Base-by-base conservation (phyloP, 2,329 filamentous ascomycete genomes). In the Talaromyces sp. region DNA sequence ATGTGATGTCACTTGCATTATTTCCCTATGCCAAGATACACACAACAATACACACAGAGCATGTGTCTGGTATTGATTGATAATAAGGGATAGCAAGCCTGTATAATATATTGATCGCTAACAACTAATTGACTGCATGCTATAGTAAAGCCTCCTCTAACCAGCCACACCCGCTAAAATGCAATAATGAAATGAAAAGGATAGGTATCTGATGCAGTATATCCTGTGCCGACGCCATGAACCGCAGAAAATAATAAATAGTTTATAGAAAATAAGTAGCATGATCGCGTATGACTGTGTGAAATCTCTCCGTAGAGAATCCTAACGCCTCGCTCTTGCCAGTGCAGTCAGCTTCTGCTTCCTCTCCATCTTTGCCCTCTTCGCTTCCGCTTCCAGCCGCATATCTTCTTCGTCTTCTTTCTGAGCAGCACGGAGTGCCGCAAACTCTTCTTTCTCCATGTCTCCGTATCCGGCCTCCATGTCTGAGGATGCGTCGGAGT, bases 401-500 rank as follows among this genome's bases (percentile, higher is more conserved):
- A 78, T 69, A 64, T 83, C 81, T 69, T 80, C 74, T 68, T 82
- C 81, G 65, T 84, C 82, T 68, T 84, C 82, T 63, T 71, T 72
- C 61, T 74, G 77, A 7, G 82, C 82, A 47, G 68, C 70, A 63
- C 72, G 75, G 39, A 81, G 68, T 8, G 82, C 81, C 15, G 67
- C 66, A 25, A 71, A 73, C 69, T 84, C 82, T 70, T 84, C 82
- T 31, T 75, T 67, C 63, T 81, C 80, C 58, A 83, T 70, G 66
- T 83, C 81, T 60, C 77, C 73, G 22, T 79, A 73, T 25, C 80
- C 82, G 59, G 80, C 82, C 71, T 84, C 82, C 82, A 84, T 84
- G 66, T 82, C 81, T n/a, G 80, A 81, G 8, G 79, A 81, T 43
- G 67, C 78, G 62, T 81, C 80, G 0, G 79, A 82, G 59, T 78